A percentile compares a stretch with the other conserved stretches of the same genome.
Conservation (phyloP, 768 basidiomycete species). For the Crassisporium funariophilum region DNA sequence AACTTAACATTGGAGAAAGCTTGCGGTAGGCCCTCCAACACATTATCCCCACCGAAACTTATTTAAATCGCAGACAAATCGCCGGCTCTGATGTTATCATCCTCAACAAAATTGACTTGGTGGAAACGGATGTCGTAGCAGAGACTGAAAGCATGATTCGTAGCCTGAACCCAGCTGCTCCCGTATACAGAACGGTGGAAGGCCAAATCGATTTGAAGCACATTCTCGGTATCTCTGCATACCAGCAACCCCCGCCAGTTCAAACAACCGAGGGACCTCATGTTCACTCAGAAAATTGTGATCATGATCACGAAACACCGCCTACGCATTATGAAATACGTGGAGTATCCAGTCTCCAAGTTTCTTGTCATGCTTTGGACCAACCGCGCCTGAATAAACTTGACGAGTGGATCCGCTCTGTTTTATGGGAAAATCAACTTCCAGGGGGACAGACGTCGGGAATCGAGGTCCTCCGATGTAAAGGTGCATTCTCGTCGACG, state of each 20-base stretch:
- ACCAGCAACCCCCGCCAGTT: constrained; percentile 49
- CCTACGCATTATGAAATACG: constrained; percentile 69
- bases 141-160: constrained; percentile 63
- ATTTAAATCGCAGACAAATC: constrained; percentile 68
- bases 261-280: constrained; percentile 13
- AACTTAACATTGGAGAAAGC: constrained; percentile 63
- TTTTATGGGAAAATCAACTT: constrained; percentile 79
- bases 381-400: constrained; percentile 49
- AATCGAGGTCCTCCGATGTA: constrained; percentile 71
- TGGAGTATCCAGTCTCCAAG: constrained; percentile 82
- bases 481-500: constrained; percentile 70
- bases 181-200: constrained; percentile 70
- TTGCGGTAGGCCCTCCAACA: constrained; percentile 54
- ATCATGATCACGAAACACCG: constrained; percentile 34
- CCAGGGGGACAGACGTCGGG: constrained; percentile 30
- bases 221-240: constrained; percentile 84
- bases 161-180: constrained; percentile 78
- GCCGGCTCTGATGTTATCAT: constrained; percentile 90
- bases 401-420: constrained; percentile 77
- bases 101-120: constrained; percentile 89
- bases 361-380: constrained; percentile 65
- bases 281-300: constrained; percentile 30
- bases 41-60: background rate
- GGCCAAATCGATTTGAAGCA: constrained; percentile 72
- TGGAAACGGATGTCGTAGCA: constrained; percentile 43